phyloP scores from a whole-genome alignment of 192 early-diverging fungal species.

The Entomortierella beljakovae region DNA sequence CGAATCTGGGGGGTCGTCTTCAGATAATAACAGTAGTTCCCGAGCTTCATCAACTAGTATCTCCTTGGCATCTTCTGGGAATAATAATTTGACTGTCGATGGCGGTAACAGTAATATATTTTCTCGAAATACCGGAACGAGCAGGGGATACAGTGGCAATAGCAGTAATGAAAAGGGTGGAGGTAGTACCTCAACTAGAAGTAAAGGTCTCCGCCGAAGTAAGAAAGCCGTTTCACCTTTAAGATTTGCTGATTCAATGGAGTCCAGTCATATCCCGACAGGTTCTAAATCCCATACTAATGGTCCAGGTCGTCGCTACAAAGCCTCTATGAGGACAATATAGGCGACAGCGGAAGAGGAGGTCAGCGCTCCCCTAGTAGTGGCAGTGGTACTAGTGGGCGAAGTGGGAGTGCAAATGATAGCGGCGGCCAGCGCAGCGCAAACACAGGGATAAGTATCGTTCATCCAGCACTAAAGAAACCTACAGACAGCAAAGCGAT shows the following conservation, averaged over 20 bases:
- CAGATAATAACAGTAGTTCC: slow-evolving; percentile 12
- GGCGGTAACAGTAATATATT: background rate
- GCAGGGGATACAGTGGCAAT: background rate
- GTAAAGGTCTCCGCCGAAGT: background rate
- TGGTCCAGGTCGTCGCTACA: slow-evolving; percentile 11
- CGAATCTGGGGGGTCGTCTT: slow-evolving; percentile 40
- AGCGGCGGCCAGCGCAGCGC: slow-evolving; percentile 13
- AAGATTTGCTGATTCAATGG: slow-evolving; percentile 12
- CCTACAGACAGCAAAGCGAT: background rate
- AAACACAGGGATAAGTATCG: slow-evolving; percentile 29
- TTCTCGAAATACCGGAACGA: background rate
- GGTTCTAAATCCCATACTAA: background rate
- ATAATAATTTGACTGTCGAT: background rate
- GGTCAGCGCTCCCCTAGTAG: slow-evolving; percentile 6
- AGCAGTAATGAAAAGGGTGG: background rate
- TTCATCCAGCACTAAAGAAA: background rate
- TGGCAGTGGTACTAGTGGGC: slow-evolving; percentile 12
- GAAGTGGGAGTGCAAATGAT: slow-evolving; percentile 12
- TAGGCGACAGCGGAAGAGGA: slow-evolving; percentile 1
- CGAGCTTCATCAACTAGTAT: slow-evolving; percentile 13
- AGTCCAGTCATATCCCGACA: background rate
- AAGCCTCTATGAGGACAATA: background rate
- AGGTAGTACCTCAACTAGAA: background rate
- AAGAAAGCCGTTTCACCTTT: slow-evolving; percentile 20
- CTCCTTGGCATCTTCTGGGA: background rate